Conservation (phyloP, 1,139 yeast species). For the Candida labiduridarum region DNA sequence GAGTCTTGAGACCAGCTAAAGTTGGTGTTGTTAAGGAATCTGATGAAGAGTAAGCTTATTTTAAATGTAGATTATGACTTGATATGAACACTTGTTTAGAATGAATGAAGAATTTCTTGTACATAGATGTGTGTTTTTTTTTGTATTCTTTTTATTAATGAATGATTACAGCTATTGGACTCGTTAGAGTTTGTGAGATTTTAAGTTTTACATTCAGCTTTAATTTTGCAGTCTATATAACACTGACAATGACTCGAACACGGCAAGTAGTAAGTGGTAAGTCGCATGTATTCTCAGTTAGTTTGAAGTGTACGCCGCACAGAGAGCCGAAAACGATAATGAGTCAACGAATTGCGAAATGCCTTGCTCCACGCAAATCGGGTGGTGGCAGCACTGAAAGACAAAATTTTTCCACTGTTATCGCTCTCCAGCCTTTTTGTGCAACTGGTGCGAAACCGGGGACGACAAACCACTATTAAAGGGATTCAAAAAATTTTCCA, state of each 20-base stretch:
- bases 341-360: not conserved
- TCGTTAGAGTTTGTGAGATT: not conserved
- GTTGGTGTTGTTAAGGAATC: conserved; percentile 84
- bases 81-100: not conserved
- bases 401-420: not conserved
- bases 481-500: not conserved
- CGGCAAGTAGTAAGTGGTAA: not conserved
- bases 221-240: too few relatives aligned
- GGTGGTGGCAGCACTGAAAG: too few relatives aligned
- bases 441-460: conserved; percentile 4
- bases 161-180: not conserved
- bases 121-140: conserved; percentile 1
- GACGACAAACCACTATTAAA: not conserved
- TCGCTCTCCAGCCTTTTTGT: not conserved
- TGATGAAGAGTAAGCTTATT: conserved; percentile 11
- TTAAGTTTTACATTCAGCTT: not conserved
- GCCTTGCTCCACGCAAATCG: not conserved
- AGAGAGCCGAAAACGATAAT: not conserved
- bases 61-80: not conserved
- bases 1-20: conserved; percentile 95
- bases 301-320: too few relatives aligned
- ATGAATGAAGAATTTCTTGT: not conserved
- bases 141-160: not conserved
- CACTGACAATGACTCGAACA: too few relatives aligned
- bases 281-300: too few relatives aligned